These are phyloP conservation scores for Fraxinus nigra DNA, from an alignment of 305 asterid species.

Conservation along the genomic window DNA sequence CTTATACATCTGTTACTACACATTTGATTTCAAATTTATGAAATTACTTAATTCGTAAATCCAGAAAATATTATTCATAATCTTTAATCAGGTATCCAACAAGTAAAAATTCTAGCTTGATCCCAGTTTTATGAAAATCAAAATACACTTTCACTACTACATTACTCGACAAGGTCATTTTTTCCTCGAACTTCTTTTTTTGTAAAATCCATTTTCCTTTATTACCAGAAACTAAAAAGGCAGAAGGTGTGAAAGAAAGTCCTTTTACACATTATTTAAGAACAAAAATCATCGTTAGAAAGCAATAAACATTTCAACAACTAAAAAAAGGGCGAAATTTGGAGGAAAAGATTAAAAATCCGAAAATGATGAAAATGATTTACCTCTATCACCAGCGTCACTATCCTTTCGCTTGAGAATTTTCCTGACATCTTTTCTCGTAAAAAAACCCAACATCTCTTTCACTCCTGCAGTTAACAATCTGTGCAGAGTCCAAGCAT, in stretches of 20 bases:
- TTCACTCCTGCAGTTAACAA: constrained; percentile 16
- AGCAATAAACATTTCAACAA: neutral
- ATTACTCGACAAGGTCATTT: neutral
- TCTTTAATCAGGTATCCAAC: neutral
- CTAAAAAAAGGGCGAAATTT: neutral
- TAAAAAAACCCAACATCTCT: constrained; percentile 60
- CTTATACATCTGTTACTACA: neutral
- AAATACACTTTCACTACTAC: neutral
- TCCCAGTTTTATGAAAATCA: neutral
- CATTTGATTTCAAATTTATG: neutral
- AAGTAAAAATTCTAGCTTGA: neutral
- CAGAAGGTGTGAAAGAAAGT: neutral
- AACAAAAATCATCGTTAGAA: constrained; percentile 8
- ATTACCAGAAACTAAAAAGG: neutral
- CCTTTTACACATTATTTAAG: neutral
- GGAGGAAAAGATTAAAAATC: neutral
- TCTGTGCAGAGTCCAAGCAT: constrained; percentile 27
- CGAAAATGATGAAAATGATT: neutral
- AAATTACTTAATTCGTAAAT: neutral
- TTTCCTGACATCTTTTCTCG: constrained; percentile 74
- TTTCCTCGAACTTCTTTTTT: neutral
- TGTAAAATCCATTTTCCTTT: constrained; percentile 6
- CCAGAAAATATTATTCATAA: neutral
- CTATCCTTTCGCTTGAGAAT: constrained; percentile 95
- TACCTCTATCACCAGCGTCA: constrained; percentile 94